Conservation (phyloP, 768 basidiomycete species). For the Tricholoma furcatifolium region DNA sequence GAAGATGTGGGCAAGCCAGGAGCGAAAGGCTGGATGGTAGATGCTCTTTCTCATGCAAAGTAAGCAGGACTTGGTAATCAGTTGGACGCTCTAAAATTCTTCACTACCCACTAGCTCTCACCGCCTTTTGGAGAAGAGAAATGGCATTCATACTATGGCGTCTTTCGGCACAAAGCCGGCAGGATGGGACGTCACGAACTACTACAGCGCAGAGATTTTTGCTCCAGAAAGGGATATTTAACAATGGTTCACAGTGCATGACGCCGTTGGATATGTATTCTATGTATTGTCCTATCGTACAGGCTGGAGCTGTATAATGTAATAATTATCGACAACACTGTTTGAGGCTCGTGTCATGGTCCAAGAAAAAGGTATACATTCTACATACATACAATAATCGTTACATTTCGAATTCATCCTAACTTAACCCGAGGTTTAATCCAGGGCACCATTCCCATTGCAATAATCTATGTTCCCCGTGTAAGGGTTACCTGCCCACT, state of each 20-base stretch:
- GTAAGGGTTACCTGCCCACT: constrained; percentile 58
- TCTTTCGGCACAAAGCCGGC: constrained; percentile 16
- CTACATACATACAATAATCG: not conserved
- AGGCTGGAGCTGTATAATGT: not conserved
- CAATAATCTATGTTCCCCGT: constrained; percentile 57
- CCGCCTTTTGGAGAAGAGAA: constrained; percentile 7
- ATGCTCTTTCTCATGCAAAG: constrained; percentile 12
- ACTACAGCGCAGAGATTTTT: constrained; percentile 16
- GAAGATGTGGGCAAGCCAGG: constrained; percentile 12
- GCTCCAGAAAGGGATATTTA: constrained; percentile 6
- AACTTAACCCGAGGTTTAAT: constrained; percentile 16
- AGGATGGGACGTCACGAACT: constrained; percentile 17
- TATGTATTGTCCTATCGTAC: not conserved
- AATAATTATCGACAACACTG: too few relatives aligned
- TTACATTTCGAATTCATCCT: not conserved
- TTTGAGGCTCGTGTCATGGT: too few relatives aligned
- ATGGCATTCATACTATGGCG: constrained; percentile 13
- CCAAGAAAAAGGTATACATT: not conserved
- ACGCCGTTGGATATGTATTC: not conserved
- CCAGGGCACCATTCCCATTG: constrained; percentile 56
- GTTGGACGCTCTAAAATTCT: not conserved
- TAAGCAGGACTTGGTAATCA: not conserved
- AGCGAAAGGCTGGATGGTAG: constrained; percentile 14
- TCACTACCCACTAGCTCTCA: constrained; percentile 3
- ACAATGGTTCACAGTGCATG: not conserved